These are phyloP conservation scores for Miamiensis avidus DNA, from an alignment of 169 alveolate genomes.

Conservation along the genomic window DNA sequence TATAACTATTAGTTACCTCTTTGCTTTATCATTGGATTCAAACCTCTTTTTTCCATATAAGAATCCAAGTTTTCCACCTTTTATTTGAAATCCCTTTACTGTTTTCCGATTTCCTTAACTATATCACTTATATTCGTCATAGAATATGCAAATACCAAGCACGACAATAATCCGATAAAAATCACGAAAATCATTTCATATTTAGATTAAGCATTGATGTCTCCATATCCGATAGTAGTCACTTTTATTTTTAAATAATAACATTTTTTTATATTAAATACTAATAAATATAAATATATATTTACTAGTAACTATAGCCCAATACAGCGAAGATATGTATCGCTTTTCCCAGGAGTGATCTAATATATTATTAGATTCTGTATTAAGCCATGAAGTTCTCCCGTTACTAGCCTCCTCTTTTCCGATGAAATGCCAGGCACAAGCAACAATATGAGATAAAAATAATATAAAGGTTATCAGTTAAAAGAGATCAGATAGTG, in stretches of 20 bases:
- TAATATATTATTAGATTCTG: too few relatives aligned
- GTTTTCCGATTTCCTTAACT: background rate
- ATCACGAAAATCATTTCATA: constrained; percentile 26
- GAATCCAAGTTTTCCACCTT: constrained; percentile 1
- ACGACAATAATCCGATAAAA: background rate
- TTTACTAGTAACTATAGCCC: too few relatives aligned
- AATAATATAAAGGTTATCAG: too few relatives aligned
- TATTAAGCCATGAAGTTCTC: too few relatives aligned
- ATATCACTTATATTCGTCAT: constrained; percentile 12
- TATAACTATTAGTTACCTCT: constrained; percentile 23
- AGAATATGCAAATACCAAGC: constrained; percentile 26
- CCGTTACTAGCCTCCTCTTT: too few relatives aligned
- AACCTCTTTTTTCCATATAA: constrained; percentile 1
- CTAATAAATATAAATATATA: too few relatives aligned
- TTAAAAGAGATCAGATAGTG: too few relatives aligned
- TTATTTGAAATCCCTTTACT: constrained; percentile 3
- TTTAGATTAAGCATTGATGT: constrained; percentile 34
- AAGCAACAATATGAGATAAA: too few relatives aligned
- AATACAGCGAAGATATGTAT: too few relatives aligned
- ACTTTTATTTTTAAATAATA: constrained; percentile 59
- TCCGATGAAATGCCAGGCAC: too few relatives aligned
- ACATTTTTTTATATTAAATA: too few relatives aligned
- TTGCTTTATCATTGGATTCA: constrained; percentile 5
- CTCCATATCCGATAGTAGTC: constrained; percentile 71
- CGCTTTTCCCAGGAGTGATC: too few relatives aligned